Evolutionary conservation across 768 basidiomycete species (phyloP).

Genomic region (Russula ochroleuca): DNA sequence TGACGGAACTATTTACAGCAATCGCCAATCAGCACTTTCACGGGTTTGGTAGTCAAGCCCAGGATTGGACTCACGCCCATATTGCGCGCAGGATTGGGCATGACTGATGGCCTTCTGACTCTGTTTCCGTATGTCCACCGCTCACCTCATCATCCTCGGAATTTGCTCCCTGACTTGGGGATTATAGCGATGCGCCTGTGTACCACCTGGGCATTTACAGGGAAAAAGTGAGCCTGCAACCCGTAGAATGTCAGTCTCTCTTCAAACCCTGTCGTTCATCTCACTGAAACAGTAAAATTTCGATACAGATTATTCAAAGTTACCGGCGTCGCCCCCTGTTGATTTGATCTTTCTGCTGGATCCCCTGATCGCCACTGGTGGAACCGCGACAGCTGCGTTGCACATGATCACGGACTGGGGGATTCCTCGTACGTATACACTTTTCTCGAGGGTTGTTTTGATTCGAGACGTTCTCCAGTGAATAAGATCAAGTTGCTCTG

Average conservation of each 20-base stretch:
- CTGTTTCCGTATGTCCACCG: constrained; percentile 68
- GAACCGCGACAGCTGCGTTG: constrained; percentile 85
- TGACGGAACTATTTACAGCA: constrained; percentile 35
- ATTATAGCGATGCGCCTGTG: constrained; percentile 64
- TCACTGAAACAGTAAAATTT: neutral
- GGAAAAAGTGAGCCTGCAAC: constrained; percentile 81
- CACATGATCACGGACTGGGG: constrained; percentile 86
- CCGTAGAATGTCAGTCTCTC: constrained; percentile 71
- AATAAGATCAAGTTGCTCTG: constrained; percentile 75
- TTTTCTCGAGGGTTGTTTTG: neutral
- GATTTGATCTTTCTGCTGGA: constrained; percentile 88
- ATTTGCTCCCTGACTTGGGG: neutral
- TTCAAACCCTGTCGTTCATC: neutral
- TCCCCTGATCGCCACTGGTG: constrained; percentile 91
- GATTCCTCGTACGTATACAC: constrained; percentile 48
- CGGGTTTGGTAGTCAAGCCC: constrained; percentile 68
- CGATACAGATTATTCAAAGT: constrained; percentile 78
- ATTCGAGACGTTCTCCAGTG: constrained; percentile 36
- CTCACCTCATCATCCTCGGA: neutral
- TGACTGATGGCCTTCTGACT: constrained; percentile 82
- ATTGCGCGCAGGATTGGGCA: constrained; percentile 87
- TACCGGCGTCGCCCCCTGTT: constrained; percentile 68
- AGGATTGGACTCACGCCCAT: constrained; percentile 86
- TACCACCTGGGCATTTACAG: constrained; percentile 89
- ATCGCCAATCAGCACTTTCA: constrained; percentile 78